phyloP scores from a whole-genome alignment of 1,139 yeast species.

The Pichia sp. region DNA sequence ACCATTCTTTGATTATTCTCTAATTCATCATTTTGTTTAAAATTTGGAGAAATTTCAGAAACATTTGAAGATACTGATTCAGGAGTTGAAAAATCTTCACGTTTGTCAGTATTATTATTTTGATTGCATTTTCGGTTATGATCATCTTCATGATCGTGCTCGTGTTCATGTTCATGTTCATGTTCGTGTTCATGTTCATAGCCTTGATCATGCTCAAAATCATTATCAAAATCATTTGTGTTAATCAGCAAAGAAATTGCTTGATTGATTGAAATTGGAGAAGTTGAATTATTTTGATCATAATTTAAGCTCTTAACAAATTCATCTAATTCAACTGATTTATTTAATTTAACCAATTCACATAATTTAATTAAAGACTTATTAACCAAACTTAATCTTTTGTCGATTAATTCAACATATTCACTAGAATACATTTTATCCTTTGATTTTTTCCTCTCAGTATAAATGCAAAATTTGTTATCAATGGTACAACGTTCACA shows the following conservation, averaged over 20 bases:
- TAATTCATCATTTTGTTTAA: constrained; percentile 16
- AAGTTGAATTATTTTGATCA: constrained; percentile 18
- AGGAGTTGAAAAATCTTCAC: constrained; percentile 16
- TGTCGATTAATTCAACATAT: constrained; percentile 65
- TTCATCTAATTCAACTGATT: constrained; percentile 15
- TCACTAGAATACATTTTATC: constrained; percentile 61
- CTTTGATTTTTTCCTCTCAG: constrained; percentile 56
- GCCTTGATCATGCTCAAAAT: not conserved
- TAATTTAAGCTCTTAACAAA: constrained; percentile 20
- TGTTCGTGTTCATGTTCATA: not conserved
- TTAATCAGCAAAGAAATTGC: constrained; percentile 41
- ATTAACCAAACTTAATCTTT: constrained; percentile 56
- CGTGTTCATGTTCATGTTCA: not conserved
- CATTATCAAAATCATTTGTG: constrained; percentile 17
- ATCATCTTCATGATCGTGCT: not conserved
- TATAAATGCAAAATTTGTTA: constrained; percentile 69
- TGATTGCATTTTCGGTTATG: not conserved
- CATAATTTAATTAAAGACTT: constrained; percentile 43
- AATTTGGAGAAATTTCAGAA: constrained; percentile 17
- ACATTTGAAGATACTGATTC: constrained; percentile 21
- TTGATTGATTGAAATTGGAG: constrained; percentile 42
- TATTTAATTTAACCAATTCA: constrained; percentile 31
- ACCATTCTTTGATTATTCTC: not conserved
- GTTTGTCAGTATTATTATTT: not conserved
- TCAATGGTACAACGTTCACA: constrained; percentile 64